These are phyloP conservation scores for Sanghuangporus baumii DNA, from an alignment of 1,284 basidiomycete genomes.

Conservation along the genomic window DNA sequence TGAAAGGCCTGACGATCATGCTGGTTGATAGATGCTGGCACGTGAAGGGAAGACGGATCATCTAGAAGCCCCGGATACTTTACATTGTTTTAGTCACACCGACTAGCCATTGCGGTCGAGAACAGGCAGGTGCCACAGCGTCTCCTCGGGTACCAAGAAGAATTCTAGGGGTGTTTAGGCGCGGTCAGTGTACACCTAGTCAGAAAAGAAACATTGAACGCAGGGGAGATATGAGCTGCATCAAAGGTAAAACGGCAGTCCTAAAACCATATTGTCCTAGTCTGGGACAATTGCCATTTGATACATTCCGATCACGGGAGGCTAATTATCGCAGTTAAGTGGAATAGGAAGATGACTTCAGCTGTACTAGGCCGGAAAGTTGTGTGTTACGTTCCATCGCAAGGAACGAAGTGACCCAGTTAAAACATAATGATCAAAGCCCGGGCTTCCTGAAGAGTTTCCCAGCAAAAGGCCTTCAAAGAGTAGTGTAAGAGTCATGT, in stretches of 20 bases:
- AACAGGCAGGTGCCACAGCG: neutral
- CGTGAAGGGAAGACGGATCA: neutral
- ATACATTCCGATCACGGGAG: neutral
- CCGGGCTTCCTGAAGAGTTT: neutral
- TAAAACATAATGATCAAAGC: neutral
- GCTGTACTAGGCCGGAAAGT: no score
- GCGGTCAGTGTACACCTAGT: neutral
- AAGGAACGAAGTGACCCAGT: neutral
- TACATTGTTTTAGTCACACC: neutral
- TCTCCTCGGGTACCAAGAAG: neutral
- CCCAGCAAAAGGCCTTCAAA: neutral
- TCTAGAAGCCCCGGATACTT: neutral
- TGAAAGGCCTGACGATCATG: neutral
- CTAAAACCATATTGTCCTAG: neutral
- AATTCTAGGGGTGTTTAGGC: neutral
- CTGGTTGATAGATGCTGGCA: neutral
- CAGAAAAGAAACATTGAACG: neutral
- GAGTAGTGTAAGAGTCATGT: neutral
- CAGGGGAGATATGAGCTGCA: neutral
- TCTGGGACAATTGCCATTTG: no score
- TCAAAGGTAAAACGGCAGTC: neutral
- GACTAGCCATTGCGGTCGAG: neutral
- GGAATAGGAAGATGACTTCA: no score
- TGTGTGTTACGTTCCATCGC: neutral
- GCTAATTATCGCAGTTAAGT: no score